Conservation (phyloP, 179 eudicot genomes). For the Silene vulgaris region DNA sequence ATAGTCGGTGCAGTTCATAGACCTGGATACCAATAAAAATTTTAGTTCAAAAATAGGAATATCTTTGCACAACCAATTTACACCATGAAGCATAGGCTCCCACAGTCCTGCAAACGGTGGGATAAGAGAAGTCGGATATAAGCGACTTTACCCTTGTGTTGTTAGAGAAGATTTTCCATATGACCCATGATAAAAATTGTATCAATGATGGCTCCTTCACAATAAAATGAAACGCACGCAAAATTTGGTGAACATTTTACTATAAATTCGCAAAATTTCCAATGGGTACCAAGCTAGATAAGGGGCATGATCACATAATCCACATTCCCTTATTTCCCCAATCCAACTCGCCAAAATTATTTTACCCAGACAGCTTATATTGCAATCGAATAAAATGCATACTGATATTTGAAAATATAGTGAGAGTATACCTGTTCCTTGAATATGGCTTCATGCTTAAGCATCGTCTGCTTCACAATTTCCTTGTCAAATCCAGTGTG, state of each 20-base stretch:
- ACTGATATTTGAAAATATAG: background rate
- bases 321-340: background rate
- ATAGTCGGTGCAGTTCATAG: slow-evolving; percentile 76
- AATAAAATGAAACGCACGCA: too few relatives aligned
- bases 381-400: too few relatives aligned
- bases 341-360: too few relatives aligned
- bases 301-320: background rate
- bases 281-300: background rate
- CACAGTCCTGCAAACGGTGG: too few relatives aligned
- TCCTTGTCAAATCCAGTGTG: slow-evolving; percentile 56
- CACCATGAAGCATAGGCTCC: background rate
- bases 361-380: too few relatives aligned
- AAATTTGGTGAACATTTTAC: too few relatives aligned
- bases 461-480: slow-evolving; percentile 70
- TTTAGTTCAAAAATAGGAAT: too few relatives aligned
- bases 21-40: slow-evolving; percentile 39
- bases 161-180: too few relatives aligned
- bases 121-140: too few relatives aligned
- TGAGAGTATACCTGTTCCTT: slow-evolving; percentile 58
- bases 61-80: background rate
- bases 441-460: slow-evolving; percentile 75
- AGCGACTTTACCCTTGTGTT: too few relatives aligned
- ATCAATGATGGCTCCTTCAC: too few relatives aligned
- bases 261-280: background rate
- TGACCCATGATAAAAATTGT: too few relatives aligned